These are phyloP conservation scores for Skeletonema menzelii DNA, from an alignment of 108 stramenopile species.

Conservation along the genomic window DNA sequence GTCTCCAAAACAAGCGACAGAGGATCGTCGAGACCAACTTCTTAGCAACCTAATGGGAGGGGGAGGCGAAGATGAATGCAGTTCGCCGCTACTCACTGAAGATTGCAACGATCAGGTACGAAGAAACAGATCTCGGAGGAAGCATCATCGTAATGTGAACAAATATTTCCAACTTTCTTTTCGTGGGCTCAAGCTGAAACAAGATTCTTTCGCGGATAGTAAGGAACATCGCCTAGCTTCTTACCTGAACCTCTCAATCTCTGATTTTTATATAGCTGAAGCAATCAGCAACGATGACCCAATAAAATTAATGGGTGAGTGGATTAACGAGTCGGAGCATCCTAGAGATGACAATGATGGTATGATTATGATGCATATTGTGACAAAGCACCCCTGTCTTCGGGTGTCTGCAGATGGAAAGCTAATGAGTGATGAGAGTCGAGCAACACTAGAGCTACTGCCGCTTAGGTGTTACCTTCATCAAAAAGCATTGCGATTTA, in stretches of 20 bases:
- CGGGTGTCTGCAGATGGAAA: slow-evolving; percentile 63
- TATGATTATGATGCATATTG: slow-evolving; percentile 81
- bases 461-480: slow-evolving; percentile 80
- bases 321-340: slow-evolving; percentile 80
- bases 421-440: slow-evolving; percentile 73
- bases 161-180: slow-evolving; percentile 68
- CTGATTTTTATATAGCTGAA: slow-evolving; percentile 78
- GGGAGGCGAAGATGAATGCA: slow-evolving; percentile 21
- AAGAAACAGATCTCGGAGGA: slow-evolving; percentile 40
- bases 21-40: slow-evolving; percentile 51
- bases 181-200: slow-evolving; percentile 56
- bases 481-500: slow-evolving; percentile 72
- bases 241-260: slow-evolving; percentile 57
- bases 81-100: slow-evolving; percentile 31
- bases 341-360: slow-evolving; percentile 78
- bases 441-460: slow-evolving; percentile 65
- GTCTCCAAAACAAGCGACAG: not conserved
- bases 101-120: slow-evolving; percentile 43
- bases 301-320: slow-evolving; percentile 84
- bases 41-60: slow-evolving; percentile 58
- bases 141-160: slow-evolving; percentile 48
- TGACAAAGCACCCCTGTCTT: slow-evolving; percentile 70
- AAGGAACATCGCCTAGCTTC: slow-evolving; percentile 65
- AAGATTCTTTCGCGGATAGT: slow-evolving; percentile 60
- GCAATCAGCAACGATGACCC: slow-evolving; percentile 64